Percentiles rank a stretch among this genome's conserved stretches.
Evolutionary conservation across 306 rosid species (phyloP).

Genomic region (Begonia peltatifolia): DNA sequence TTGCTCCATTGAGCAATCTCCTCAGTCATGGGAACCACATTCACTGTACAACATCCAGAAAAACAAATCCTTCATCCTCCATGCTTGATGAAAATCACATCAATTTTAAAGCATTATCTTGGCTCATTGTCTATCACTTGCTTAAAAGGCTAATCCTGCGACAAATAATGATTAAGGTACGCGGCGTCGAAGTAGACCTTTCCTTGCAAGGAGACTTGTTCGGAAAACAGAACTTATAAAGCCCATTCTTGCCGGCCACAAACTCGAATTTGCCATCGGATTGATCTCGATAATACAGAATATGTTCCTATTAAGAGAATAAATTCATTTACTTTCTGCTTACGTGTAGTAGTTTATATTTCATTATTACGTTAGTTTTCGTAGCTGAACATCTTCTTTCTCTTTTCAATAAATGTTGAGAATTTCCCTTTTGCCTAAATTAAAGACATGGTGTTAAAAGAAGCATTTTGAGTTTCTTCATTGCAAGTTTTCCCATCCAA

Average conservation of each 20-base stretch:
- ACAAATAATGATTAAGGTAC: slow-evolving; percentile 60
- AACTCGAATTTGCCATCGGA: slow-evolving; percentile 57
- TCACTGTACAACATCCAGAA: slow-evolving; percentile 40
- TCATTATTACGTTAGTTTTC: too few species aligned
- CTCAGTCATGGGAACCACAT: slow-evolving; percentile 68
- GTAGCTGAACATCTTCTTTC: too few species aligned
- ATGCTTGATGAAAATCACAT: not conserved
- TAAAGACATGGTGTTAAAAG: too few species aligned
- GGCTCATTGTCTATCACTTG: slow-evolving; percentile 53
- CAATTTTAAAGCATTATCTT: not conserved
- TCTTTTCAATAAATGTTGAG: too few species aligned
- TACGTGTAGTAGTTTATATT: too few species aligned
- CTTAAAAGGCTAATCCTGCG: slow-evolving; percentile 52
- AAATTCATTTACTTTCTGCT: too few species aligned
- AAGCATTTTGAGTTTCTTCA: too few species aligned
- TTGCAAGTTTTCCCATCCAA: too few species aligned
- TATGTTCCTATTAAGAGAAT: slow-evolving; percentile 22
- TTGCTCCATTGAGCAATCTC: slow-evolving; percentile 79
- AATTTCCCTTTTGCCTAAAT: too few species aligned
- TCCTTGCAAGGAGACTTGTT: slow-evolving; percentile 75
- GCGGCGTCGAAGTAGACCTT: slow-evolving; percentile 63
- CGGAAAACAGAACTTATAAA: slow-evolving; percentile 56
- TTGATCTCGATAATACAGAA: slow-evolving; percentile 40
- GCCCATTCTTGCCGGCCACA: slow-evolving; percentile 26
- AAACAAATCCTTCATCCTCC: not conserved